These are phyloP conservation scores for Dissophora ornata DNA, from an alignment of 192 early-diverging fungal species.

Conservation along the genomic window DNA sequence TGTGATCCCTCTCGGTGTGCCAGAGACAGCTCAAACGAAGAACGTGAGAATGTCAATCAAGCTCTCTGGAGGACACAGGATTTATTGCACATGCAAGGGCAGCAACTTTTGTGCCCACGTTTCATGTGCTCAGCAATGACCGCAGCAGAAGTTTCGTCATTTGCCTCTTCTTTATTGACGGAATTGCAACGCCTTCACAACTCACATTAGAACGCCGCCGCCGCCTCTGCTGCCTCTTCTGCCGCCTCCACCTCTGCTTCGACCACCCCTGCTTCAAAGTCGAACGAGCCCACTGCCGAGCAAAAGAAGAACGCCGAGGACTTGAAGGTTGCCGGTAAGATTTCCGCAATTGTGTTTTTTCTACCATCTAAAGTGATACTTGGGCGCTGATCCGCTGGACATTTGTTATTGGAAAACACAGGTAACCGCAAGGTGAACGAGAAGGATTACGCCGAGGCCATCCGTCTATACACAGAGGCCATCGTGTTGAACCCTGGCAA, in stretches of 20 bases:
- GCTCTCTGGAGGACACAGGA: no score
- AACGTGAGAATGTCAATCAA: no score
- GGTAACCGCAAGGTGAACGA: conserved; percentile 87
- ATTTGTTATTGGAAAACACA: neutral
- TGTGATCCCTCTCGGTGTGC: no score
- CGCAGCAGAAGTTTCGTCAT: no score
- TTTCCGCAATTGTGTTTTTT: neutral
- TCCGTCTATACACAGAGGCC: conserved; percentile 90
- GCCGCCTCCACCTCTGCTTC: conserved; percentile 28
- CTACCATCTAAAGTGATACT: neutral
- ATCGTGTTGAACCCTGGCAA: conserved; percentile 85
- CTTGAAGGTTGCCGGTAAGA: conserved; percentile 76
- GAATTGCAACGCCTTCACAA: no score
- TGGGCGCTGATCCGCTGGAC: neutral
- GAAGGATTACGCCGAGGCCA: conserved; percentile 87
- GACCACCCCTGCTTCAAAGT: conserved; percentile 1
- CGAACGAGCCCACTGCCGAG: conserved; percentile 62
- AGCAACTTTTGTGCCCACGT: no score
- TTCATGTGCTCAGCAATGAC: no score
- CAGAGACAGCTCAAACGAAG: no score
- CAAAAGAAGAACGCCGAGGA: conserved; percentile 87
- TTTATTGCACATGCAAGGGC: no score
- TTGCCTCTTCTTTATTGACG: no score
- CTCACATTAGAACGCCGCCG: no score
- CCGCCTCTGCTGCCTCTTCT: conserved; percentile 25